A percentile compares a stretch with the other conserved stretches of the same genome.
Evolutionary conservation across 495 filamentous ascomycete species (phyloP).

Genomic region (Cercophora sp.): DNA sequence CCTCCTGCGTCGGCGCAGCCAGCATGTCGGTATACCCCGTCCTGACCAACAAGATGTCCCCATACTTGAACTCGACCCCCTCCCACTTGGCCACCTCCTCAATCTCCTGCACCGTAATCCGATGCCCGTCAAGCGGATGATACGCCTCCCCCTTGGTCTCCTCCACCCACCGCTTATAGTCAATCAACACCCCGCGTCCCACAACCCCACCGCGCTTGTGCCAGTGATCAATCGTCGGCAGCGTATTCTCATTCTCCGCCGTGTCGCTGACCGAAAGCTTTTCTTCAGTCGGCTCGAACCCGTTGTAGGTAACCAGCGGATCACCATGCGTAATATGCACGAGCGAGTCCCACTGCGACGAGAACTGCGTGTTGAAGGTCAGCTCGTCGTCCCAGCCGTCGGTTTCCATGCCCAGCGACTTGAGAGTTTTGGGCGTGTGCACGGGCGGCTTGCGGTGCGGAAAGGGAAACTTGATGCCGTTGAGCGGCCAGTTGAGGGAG

Average conservation of each 20-base stretch:
- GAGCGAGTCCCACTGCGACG: conserved; percentile 78
- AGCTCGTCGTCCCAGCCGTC: conserved; percentile 52
- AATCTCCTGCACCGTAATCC: conserved; percentile 57
- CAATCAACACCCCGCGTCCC: conserved; percentile 56
- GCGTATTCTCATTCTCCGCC: conserved; percentile 17
- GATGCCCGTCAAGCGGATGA: conserved; percentile 55
- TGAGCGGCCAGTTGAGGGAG: conserved; percentile 54
- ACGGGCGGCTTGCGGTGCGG: conserved; percentile 50
- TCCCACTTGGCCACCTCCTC: conserved; percentile 55
- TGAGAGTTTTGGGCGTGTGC: conserved; percentile 48
- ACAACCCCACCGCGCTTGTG: conserved; percentile 47
- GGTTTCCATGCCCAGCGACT: conserved; percentile 30
- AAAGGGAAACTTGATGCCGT: conserved; percentile 44
- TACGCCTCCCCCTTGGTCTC: conserved; percentile 43
- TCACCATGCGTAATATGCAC: conserved; percentile 41
- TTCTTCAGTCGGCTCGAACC: conserved; percentile 30
- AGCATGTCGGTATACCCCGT: conserved; percentile 62
- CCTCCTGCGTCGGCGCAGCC: conserved; percentile 38
- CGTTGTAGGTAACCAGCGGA: conserved; percentile 51
- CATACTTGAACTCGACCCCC: conserved; percentile 51
- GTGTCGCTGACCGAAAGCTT: conserved; percentile 23
- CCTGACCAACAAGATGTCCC: conserved; percentile 65
- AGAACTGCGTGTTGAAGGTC: conserved; percentile 70
- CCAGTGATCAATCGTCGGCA: conserved; percentile 42
- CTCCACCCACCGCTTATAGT: conserved; percentile 43